Conservation (phyloP, 768 basidiomycete species). For the Amanita subjunquillea region DNA sequence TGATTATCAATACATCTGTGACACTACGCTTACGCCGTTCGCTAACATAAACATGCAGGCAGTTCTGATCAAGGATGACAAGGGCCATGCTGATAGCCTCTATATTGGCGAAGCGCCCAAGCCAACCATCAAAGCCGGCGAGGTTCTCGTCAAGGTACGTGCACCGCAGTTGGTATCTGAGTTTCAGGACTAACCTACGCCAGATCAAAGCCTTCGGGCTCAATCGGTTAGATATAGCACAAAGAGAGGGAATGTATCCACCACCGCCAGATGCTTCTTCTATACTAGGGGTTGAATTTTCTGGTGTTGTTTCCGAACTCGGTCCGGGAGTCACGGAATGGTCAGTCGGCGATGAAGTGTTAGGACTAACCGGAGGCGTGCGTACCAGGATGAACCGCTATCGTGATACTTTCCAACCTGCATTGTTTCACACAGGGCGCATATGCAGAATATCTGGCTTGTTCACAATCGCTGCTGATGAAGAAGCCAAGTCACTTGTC, state of each 20-base stretch:
- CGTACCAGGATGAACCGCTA: conserved; percentile 13
- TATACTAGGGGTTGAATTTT: conserved; percentile 85
- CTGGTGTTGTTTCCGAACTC: conserved; percentile 49
- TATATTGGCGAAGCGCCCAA: conserved; percentile 64
- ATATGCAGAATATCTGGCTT: conserved; percentile 79
- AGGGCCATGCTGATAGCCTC: conserved; percentile 68
- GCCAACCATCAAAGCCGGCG: conserved; percentile 42
- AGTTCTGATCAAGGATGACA: conserved; percentile 64
- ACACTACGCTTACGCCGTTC: no score
- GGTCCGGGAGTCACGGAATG: conserved; percentile 43
- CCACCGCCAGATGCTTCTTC: conserved; percentile 64
- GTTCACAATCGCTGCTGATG: conserved; percentile 55
- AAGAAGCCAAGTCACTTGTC: conserved; percentile 65
- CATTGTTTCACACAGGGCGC: conserved; percentile 49
- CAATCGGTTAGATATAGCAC: conserved; percentile 78
- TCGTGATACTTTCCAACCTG: neutral
- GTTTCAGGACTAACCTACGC: neutral
- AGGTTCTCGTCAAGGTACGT: conserved; percentile 75
- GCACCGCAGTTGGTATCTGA: neutral
- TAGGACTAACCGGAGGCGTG: conserved; percentile 76
- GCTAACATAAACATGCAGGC: conserved; percentile 48
- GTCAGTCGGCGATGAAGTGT: conserved; percentile 60
- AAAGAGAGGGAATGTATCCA: conserved; percentile 67
- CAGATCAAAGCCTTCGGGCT: conserved; percentile 80
- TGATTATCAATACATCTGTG: no score